Evolutionary conservation across 148 eudicot genomes (phyloP).

Genomic region (Fagopyrum esculentum): DNA sequence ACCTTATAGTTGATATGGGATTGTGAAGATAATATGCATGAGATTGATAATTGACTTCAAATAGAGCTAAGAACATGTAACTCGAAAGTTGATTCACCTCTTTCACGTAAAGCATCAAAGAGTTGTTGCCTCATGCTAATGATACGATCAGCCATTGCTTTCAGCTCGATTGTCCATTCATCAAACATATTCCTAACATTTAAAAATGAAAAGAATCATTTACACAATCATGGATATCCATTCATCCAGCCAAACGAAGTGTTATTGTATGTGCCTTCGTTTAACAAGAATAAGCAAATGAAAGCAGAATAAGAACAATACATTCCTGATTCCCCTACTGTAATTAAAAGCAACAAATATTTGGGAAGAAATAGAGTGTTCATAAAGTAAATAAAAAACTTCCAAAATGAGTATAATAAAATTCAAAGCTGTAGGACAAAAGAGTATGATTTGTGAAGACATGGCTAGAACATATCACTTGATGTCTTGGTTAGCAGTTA

Average conservation of each 20-base stretch:
- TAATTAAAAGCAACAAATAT: not conserved
- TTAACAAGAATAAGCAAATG: not conserved
- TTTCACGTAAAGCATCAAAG: constrained; percentile 66
- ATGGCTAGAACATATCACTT: not conserved
- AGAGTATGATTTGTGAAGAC: not conserved
- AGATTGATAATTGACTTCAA: not conserved
- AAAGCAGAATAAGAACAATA: not conserved
- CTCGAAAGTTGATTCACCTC: constrained; percentile 40
- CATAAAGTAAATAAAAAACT: not conserved
- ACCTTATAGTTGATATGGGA: not conserved
- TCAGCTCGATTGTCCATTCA: constrained; percentile 91
- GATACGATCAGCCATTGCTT: constrained; percentile 99
- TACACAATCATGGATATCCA: not conserved
- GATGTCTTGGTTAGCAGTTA: not conserved
- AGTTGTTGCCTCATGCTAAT: constrained; percentile 82
- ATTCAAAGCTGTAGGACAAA: not conserved
- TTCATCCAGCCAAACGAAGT: not conserved
- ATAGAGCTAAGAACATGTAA: not conserved
- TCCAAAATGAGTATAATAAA: not conserved
- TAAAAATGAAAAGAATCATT: not conserved
- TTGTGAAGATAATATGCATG: not conserved
- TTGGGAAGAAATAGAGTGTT: not conserved
- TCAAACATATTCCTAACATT: constrained; percentile 63
- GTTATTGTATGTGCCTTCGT: not conserved
- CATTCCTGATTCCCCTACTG: not conserved